Base-by-base conservation (phyloP, 805 yeast genomes). In the Suhomyces prunicola region DNA sequence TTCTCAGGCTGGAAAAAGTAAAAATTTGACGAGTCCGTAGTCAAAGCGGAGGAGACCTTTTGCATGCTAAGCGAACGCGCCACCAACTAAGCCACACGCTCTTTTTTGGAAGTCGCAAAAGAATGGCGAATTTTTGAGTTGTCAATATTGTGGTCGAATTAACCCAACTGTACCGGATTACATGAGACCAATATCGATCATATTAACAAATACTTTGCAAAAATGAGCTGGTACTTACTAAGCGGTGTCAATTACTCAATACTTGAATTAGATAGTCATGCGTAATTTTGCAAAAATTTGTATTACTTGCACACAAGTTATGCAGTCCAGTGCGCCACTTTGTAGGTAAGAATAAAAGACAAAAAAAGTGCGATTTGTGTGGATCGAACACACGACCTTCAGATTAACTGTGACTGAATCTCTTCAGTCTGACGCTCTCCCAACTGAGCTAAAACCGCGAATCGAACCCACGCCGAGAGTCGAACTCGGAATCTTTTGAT, bases 71-170 rank as follows among this genome's bases (percentile, higher is more conserved):
- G 86, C 81, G 84, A 80, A 80, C 86, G 86, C 87, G 87, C 87
- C 82, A 83, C 87, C 86, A 81, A 83, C 87, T 83, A 80, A 87
- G 86, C 87, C 87, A 83, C 86, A 82, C 84, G 86, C 87, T 86
- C 86, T 23, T n/a, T n/a, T n/a, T n/a, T n/a, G n/a, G n/a, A n/a
- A n/a, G n/a, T n/a, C n/a, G n/a, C n/a, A n/a, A n/a, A n/a, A n/a
- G n/a, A n/a, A n/a, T n/a, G n/a, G n/a, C n/a, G n/a, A n/a, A n/a
- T n/a, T n/a, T n/a, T n/a, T n/a, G n/a, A n/a, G n/a, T n/a, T n/a
- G n/a, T n/a, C n/a, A n/a, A n/a, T n/a, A n/a, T n/a, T n/a, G n/a
- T n/a, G n/a, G n/a, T n/a, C n/a, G n/a, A n/a, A n/a, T n/a, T n/a
- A n/a, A n/a, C n/a, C n/a, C n/a, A n/a, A n/a, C n/a, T n/a, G n/a